Evolutionary conservation across 169 alveolate species (phyloP).

Genomic region (Babesia microti): DNA sequence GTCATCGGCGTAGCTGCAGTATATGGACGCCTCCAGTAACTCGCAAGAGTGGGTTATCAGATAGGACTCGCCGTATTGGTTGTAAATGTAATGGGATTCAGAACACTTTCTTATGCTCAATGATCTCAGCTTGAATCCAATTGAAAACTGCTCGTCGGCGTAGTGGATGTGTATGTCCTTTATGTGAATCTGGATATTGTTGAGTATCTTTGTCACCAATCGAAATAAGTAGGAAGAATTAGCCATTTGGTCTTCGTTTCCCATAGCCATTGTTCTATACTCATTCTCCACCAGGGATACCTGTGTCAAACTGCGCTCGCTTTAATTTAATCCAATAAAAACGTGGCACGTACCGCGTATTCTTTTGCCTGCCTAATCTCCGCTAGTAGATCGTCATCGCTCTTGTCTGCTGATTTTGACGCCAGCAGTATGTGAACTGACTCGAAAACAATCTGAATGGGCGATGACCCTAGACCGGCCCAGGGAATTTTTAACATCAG

Average conservation of each 20-base stretch:
- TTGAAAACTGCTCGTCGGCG: constrained; percentile 51
- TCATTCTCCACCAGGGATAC: constrained; percentile 27
- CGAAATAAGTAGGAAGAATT: constrained; percentile 61
- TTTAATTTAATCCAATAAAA: background rate
- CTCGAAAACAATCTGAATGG: constrained; percentile 61
- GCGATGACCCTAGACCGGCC: constrained; percentile 64
- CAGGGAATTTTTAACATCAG: constrained; percentile 66
- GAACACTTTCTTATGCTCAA: constrained; percentile 43
- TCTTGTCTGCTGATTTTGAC: constrained; percentile 47
- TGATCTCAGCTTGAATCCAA: constrained; percentile 55
- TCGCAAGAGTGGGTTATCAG: too few species aligned
- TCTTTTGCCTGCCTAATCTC: constrained; percentile 50
- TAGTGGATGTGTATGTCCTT: constrained; percentile 65
- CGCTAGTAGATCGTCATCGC: constrained; percentile 52
- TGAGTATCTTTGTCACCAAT: constrained; percentile 59
- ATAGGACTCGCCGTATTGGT: too few species aligned
- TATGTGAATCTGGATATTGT: constrained; percentile 65
- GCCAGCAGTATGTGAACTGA: constrained; percentile 59
- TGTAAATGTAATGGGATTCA: too few species aligned
- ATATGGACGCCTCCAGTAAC: too few species aligned
- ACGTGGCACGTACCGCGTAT: constrained; percentile 11
- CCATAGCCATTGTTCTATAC: constrained; percentile 28
- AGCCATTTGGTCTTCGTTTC: constrained; percentile 29
- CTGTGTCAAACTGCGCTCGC: constrained; percentile 5
- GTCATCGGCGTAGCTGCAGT: too few species aligned